Percentiles rank a stretch among this genome's conserved stretches.
These are phyloP conservation scores for Salix brachista DNA, from an alignment of 345 rosid genomes.

Conservation along the genomic window DNA sequence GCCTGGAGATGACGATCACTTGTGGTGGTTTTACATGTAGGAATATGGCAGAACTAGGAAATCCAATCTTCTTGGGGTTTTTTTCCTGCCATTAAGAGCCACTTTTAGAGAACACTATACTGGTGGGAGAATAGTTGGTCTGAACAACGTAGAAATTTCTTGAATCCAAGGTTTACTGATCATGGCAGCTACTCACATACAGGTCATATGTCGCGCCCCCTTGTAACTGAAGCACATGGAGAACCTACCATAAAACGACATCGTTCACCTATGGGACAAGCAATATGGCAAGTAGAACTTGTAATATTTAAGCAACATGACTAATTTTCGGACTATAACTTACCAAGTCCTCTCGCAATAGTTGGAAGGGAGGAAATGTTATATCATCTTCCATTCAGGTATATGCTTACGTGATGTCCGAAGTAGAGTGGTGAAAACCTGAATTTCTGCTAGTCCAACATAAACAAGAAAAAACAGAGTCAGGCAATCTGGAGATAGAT, in stretches of 20 bases:
- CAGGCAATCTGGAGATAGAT: background rate
- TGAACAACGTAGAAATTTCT: background rate
- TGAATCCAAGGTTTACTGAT: background rate
- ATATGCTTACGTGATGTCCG: background rate
- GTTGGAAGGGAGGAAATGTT: background rate
- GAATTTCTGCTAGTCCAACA: constrained; percentile 4
- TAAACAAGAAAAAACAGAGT: constrained; percentile 7
- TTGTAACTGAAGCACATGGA: background rate
- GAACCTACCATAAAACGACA: background rate
- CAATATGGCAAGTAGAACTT: background rate
- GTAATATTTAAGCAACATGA: background rate
- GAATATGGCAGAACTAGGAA: background rate
- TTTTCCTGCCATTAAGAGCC: background rate
- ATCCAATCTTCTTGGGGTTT: background rate
- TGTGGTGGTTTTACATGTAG: background rate
- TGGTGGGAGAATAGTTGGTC: background rate
- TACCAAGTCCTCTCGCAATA: background rate
- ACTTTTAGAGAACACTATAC: background rate
- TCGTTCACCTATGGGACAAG: background rate
- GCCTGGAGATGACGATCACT: background rate
- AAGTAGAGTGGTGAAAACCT: background rate
- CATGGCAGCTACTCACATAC: background rate
- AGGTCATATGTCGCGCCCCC: background rate
- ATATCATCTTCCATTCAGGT: background rate
- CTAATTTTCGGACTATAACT: background rate